These are phyloP conservation scores for Lobosporangium transversale DNA, from an alignment of 192 early-diverging fungal species.

Conservation along the genomic window DNA sequence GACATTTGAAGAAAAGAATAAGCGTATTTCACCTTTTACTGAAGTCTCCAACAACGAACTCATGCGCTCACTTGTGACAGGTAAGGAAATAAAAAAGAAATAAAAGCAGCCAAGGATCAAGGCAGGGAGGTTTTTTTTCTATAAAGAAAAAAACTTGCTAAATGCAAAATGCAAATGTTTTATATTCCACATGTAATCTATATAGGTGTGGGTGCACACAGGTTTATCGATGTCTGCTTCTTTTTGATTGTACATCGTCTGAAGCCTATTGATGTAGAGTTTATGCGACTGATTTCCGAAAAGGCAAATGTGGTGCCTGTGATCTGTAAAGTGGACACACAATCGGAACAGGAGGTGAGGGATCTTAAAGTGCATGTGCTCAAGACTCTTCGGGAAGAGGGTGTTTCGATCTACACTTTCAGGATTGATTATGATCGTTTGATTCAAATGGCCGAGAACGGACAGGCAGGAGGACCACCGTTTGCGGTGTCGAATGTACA, in stretches of 20 bases:
- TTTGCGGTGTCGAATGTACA: constrained; percentile 56
- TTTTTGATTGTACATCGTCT: constrained; percentile 64
- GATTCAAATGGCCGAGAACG: constrained; percentile 54
- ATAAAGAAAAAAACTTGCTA: too few relatives aligned
- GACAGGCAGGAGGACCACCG: constrained; percentile 62
- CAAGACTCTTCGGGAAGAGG: constrained; percentile 58
- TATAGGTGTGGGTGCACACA: constrained; percentile 51
- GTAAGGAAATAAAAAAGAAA: too few relatives aligned
- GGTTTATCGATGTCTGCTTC: constrained; percentile 62
- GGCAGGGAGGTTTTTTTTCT: too few relatives aligned
- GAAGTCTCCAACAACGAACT: constrained; percentile 49
- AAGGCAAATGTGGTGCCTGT: constrained; percentile 74
- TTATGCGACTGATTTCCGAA: constrained; percentile 64
- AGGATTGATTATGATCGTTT: constrained; percentile 62
- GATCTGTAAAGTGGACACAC: constrained; percentile 72
- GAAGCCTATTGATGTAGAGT: constrained; percentile 79
- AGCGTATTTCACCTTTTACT: constrained; percentile 44
- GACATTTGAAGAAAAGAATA: constrained; percentile 52
- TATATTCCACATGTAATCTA: too few relatives aligned
- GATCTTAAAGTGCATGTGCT: constrained; percentile 64
- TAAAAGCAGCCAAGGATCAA: too few relatives aligned
- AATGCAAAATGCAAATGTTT: too few relatives aligned
- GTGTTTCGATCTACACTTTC: constrained; percentile 69
- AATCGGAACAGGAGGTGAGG: constrained; percentile 60
- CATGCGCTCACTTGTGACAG: constrained; percentile 49